Evolutionary conservation across 371 early-diverging fungal genomes (phyloP), one percentile per base, ranked within the genome.

Genomic region (Apophysomyces trapeziformis): DNA sequence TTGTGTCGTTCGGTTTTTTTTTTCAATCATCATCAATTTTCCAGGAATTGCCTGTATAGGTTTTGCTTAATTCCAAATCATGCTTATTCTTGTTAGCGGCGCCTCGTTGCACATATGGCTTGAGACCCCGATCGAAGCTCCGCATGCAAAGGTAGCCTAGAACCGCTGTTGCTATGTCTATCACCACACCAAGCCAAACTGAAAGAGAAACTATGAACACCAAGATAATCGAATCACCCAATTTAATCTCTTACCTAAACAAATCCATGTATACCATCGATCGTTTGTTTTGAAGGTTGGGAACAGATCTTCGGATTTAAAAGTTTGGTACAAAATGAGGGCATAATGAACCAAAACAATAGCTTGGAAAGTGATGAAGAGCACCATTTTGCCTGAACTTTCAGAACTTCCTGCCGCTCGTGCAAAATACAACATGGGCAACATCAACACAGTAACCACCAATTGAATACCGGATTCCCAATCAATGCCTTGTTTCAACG

Each of bases 241-340:
- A 54, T 43, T 8, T 32, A 16, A 2, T 61, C n/a, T 46, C 69
- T 67, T 76, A 79, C 76, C 76, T 47, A 82, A 67, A 16, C 65
- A 70, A 54, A 79, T 82, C 83, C 79, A 82, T 3, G 78, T 77
- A 63, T 79, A 82, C 83, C 83, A 82, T n/a, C 71, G 73, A 37
- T 82, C 78, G 38, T 69, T 68, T 7, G 79, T 78, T 32, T 72
- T 65, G 41, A 82, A 67, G 1, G 78, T 79, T 46, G 79, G 73
- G 16, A 71, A 60, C 4, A 83, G 61, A 21, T 50, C 54, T 5
- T 50, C 54, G 11, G 79, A 78, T 37, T 72, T 65, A 43, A 82
- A 67, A 2, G 78, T 79, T 54, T 82, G 73, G 21, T 73, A 60
- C 7, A 83, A 59, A 21, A 82, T 73, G 32, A 82, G 57, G 13